Base-by-base conservation (phyloP, 177 flowering plant genomes). In the Tripterygium wilfordii region DNA sequence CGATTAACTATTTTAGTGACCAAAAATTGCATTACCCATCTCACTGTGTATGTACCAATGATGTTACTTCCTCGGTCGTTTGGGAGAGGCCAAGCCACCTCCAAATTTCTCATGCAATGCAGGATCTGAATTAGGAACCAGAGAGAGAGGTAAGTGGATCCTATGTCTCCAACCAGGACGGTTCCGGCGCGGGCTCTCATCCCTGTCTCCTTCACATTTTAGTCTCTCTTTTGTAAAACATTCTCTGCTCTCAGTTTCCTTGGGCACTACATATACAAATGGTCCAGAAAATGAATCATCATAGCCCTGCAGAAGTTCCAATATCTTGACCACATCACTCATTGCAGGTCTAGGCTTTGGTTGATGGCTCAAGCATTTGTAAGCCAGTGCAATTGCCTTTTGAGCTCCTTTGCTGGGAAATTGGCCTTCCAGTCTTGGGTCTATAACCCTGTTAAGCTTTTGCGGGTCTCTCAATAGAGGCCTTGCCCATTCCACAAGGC, bases 401-500 rank as follows among this genome's bases (percentile, higher is more conserved):
- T 30, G 61, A 28, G 65, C 65, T n/a, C 54, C 65, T 5, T 30
- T 45, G 28, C 1, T 12, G 2, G 60, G 32, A 28, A 4, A 59
- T 36, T 45, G 57, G 2, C 57, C 60, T 29, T 59, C 60, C 5
- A 65, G 62, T 18, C 57, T 53, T 0, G 61, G 54, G 51, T 69
- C 69, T 13, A 69, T 50, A 0, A 69, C 13, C 29, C 51, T 32
- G 12, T 42, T 38, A 0, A 61, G 47, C 45, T 41, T 61, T 31
- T 25, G 33, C 0, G 47, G 40, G 51, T 64, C 69, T 35, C 40
- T 61, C 36, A 69, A n/a, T 1, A 25, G 24, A 16, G 67, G 69
- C 44, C 52, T 53, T 12, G 55, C 61, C 74, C 69, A 64, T 28
- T 65, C 67, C 28, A 61, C 58, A 1, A 69, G 67, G 41, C 46